Percentiles rank a stretch among this genome's conserved stretches.
Conservation (phyloP, 83 land plant genomes). For the Picea abies region DNA sequence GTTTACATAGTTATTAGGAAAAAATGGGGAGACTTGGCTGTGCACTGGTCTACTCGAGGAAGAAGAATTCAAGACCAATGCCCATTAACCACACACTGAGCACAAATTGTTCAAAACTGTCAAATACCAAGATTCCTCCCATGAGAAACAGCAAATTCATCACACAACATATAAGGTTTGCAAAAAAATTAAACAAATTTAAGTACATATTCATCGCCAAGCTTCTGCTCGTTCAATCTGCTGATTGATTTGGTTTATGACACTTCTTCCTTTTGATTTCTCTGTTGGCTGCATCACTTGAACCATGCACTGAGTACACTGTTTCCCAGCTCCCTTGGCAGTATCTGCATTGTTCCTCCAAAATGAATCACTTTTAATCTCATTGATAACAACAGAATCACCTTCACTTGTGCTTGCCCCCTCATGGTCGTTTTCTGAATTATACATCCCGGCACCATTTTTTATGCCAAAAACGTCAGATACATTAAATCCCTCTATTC, state of each 20-base stretch:
- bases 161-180: too few relatives aligned
- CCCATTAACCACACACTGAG: too few relatives aligned
- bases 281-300: constrained; percentile 18
- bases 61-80: too few relatives aligned
- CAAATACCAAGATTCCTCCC: too few relatives aligned
- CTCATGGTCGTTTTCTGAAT: constrained; percentile 16
- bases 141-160: too few relatives aligned
- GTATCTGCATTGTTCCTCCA: constrained; percentile 17
- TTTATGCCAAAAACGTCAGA: not conserved
- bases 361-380: not conserved
- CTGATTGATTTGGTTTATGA: constrained; percentile 47
- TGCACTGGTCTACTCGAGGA: too few relatives aligned
- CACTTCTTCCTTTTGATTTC: constrained; percentile 35
- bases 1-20: too few relatives aligned
- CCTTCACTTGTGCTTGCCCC: constrained; percentile 14
- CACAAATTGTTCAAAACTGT: too few relatives aligned
- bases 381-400: constrained; percentile 7
- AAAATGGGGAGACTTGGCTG: too few relatives aligned
- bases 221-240: constrained; percentile 53
- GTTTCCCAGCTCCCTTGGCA: constrained; percentile 30
- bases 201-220: constrained; percentile 42
- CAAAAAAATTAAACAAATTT: too few relatives aligned
- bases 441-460: constrained; percentile 9
- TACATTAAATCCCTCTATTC: not conserved
- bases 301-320: constrained; percentile 5